Percentiles rank a stretch among this genome's conserved stretches.
Conservation (phyloP, 164 flowering plant species). For the Vitis amurensis region DNA sequence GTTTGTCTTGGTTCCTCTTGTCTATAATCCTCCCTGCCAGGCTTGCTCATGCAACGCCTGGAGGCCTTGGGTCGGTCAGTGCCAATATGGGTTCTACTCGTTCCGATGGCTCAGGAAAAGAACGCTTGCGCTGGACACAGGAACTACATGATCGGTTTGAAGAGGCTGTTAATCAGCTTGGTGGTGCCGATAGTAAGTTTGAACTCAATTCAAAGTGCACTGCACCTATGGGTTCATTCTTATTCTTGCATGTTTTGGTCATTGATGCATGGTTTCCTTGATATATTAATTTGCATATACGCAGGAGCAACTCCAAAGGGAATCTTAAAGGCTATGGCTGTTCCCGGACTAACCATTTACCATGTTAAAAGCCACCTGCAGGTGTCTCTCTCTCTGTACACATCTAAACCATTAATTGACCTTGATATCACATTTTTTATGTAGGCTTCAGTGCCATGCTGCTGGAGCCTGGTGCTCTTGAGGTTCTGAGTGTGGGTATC, state of each 20-base stretch:
- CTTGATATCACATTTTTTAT: too few species aligned
- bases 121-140: conserved; percentile 67
- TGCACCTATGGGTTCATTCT: too few species aligned
- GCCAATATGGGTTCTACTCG: conserved; percentile 33
- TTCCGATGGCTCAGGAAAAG: conserved; percentile 38
- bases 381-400: conserved; percentile 29
- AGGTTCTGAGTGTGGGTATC: too few species aligned
- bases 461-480: too few species aligned
- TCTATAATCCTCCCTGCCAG: not conserved
- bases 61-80: not conserved
- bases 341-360: conserved; percentile 57
- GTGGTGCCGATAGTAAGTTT: conserved; percentile 76
- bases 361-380: conserved; percentile 85
- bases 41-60: not conserved
- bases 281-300: not conserved
- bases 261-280: too few species aligned
- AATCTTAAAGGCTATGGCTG: conserved; percentile 57
- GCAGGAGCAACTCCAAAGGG: conserved; percentile 83
- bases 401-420: not conserved
- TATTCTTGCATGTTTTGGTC: too few species aligned
- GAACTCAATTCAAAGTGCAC: not conserved
- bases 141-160: conserved; percentile 66
- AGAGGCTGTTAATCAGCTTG: conserved; percentile 63
- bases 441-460: too few species aligned
- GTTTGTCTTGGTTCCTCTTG: not conserved